Base-by-base conservation (phyloP, 1,139 yeast genomes). In the Taphrina deformans region DNA sequence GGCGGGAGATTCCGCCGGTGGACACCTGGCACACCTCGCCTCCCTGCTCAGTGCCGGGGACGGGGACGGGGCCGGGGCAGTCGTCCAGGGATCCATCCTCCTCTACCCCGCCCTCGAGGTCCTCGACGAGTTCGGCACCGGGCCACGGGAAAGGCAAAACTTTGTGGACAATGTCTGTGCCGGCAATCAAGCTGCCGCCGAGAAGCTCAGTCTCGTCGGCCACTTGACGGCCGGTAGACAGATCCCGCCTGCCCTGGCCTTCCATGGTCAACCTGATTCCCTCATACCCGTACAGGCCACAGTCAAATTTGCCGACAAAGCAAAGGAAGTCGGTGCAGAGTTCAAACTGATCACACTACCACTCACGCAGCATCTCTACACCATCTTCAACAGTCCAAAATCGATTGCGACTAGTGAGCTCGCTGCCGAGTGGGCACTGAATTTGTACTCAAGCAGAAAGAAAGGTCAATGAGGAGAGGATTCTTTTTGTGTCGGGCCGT, bases 1-100 rank as follows among this genome's bases (percentile, higher is more conserved):
- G 38, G 38, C 50, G n/a, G 65, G 65, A 5, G 65, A 61, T 24
- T 52, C 59, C 6, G 56, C 58, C 35, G 65, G 65, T 18, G 65
- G 59, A n/a, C 65, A 61, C 40, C 29, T 52, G 21, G 65, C 65
- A 1, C 52, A 38, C 24, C 27, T 52, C 16, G 44, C 65, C 33
- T 45, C 65, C 35, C 12, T 52, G 40, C 51, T 29, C 5, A 45
- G 21, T 24, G 45, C 10, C 18, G 26, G 27, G 12, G 48, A 21
- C 52, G 44, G 27, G 23, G 21, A 38, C 18, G 40, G 16, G 3
- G 14, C 35, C 5, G 2, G 14, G 0, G 45, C 44, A 33, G 53
- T 31, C 9, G 48, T 58, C 6, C 46, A 46, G 38, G 62, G 55
- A 21, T 50, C 62, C 5, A 26, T 58, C 4, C 26, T 58, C 12